Evolutionary conservation across 345 rosid species (phyloP).

Genomic region (Fremontodendron californicum): DNA sequence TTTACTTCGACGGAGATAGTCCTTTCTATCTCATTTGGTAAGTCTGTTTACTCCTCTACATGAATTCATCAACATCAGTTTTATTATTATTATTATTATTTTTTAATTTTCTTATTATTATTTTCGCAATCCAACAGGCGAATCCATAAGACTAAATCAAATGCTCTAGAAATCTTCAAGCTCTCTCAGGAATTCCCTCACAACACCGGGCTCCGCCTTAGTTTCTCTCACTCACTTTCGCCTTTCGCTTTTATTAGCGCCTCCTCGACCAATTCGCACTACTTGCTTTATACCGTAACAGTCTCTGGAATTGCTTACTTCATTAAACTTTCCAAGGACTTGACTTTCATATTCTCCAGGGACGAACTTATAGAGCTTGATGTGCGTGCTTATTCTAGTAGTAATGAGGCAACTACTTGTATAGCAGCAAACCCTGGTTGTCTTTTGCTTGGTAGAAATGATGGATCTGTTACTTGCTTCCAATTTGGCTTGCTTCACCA

Average conservation of each 20-base stretch:
- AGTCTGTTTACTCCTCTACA: neutral
- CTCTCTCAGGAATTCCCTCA: conserved; percentile 50
- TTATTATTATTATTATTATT: neutral
- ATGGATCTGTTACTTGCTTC: conserved; percentile 66
- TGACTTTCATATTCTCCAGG: conserved; percentile 40
- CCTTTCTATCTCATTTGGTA: conserved; percentile 51
- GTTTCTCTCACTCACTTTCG: conserved; percentile 53
- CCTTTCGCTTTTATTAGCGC: conserved; percentile 62
- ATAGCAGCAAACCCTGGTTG: conserved; percentile 54
- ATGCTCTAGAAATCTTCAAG: conserved; percentile 58
- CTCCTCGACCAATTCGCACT: conserved; percentile 29
- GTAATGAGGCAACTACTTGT: conserved; percentile 39
- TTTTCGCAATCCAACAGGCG: conserved; percentile 33
- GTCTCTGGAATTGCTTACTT: conserved; percentile 64
- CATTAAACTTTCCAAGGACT: conserved; percentile 41
- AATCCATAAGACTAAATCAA: conserved; percentile 44
- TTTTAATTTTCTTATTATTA: neutral
- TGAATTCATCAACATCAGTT: neutral
- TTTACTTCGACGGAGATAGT: conserved; percentile 36
- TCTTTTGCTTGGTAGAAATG: conserved; percentile 57
- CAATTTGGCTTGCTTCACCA: conserved; percentile 44
- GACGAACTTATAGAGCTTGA: conserved; percentile 48
- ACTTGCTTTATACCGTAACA: conserved; percentile 55
- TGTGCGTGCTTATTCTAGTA: conserved; percentile 32
- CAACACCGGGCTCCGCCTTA: conserved; percentile 54